Evolutionary conservation across 495 filamentous ascomycete species (phyloP).

Genomic region (Copromyces sp.): DNA sequence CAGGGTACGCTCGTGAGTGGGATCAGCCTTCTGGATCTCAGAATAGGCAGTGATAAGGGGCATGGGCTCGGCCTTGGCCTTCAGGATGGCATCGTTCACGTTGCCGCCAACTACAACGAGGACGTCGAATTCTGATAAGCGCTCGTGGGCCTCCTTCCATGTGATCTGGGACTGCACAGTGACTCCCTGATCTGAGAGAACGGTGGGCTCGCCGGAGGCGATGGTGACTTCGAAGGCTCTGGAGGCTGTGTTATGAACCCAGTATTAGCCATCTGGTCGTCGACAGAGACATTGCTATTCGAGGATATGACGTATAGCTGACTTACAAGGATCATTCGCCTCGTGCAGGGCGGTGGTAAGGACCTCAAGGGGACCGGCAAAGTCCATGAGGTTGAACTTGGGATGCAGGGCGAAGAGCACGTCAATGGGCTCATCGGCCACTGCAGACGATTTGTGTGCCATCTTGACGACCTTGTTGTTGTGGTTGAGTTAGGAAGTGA

Average conservation of each 20-base stretch:
- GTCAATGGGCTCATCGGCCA: conserved; percentile 40
- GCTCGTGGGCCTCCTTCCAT: conserved; percentile 53
- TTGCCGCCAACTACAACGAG: conserved; percentile 57
- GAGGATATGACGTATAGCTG: neutral
- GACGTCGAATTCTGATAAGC: conserved; percentile 59
- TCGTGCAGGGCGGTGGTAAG: conserved; percentile 50
- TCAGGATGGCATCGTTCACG: conserved; percentile 39
- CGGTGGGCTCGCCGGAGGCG: conserved; percentile 43
- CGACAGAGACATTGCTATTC: neutral
- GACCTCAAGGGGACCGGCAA: conserved; percentile 57
- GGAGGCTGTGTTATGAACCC: conserved; percentile 24
- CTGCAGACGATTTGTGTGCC: conserved; percentile 38
- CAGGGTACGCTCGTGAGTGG: conserved; percentile 59
- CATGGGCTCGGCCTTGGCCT: conserved; percentile 51
- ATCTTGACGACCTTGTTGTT: conserved; percentile 27
- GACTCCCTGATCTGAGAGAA: conserved; percentile 62
- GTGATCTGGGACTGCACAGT: conserved; percentile 62
- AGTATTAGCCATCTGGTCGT: neutral
- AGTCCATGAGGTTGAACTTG: conserved; percentile 50
- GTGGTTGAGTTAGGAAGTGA: neutral
- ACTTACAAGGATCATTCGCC: conserved; percentile 49
- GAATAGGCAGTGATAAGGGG: conserved; percentile 54
- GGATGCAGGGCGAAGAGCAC: conserved; percentile 41
- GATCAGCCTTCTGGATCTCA: conserved; percentile 56
- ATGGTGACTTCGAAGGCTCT: conserved; percentile 61